Base-by-base conservation (phyloP, 2,329 filamentous ascomycete genomes). In the Exophiala dermatitidis region DNA sequence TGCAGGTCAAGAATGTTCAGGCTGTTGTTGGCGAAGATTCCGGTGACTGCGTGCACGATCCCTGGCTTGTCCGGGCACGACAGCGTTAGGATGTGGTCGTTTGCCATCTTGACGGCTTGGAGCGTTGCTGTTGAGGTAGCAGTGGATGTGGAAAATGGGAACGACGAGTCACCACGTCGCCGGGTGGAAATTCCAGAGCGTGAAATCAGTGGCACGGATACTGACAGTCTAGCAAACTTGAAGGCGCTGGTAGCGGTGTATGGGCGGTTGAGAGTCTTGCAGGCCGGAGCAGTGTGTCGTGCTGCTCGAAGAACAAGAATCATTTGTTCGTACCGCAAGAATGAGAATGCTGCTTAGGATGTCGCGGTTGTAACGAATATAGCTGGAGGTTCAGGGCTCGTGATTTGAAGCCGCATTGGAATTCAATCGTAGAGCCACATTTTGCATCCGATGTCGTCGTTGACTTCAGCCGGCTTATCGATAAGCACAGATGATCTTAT, bases 1-100 rank as follows among this genome's bases (percentile, higher is more conserved):
- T 90, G 87, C 60, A 90, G 80, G 71, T 93, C 86, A 60, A 91
- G 75, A 67, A 93, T 88, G 71, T 90, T 93, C 72, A 90, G 78
- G 64, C 82, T 79, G 69, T 87, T 80, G 57, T 78, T 72, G 44
- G 86, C 85, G 59, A 93, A 80, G 63, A 91, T 77, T 58, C 83
- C 86, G 5, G 88, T 91, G 61, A 93, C 87, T 52, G 86, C 85
- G 70, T 91, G 86, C 58, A 93, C 85, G 67, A 93, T 91, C 68
- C 88, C 88, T 29, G 87, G 80, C 73, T 86, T 85, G 74, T 93
- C 88, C 49, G 88, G 86, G 73, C 88, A 91, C 50, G 86, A 89
- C 58, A 93, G 78, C 30, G 87, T 91, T 63, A 93, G 81, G 67
- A 88, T 84, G 71, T 86, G 81, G 67, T 84, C 81, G 62, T 77